Base-by-base conservation (phyloP, 306 rosid genomes). In the Arachis hypogaea region DNA sequence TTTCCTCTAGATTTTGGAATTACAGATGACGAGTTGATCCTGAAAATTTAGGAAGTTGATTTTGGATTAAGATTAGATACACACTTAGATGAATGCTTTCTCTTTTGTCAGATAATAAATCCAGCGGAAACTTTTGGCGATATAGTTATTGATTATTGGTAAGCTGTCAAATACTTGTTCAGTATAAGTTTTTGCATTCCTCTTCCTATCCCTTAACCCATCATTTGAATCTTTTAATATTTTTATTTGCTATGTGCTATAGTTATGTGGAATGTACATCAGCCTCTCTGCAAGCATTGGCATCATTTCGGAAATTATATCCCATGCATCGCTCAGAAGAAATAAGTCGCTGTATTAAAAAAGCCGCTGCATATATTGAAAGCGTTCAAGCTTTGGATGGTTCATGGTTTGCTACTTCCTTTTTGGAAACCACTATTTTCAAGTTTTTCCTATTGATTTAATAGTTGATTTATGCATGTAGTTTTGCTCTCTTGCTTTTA, bases 61-160 rank as follows among this genome's bases (percentile, higher is more conserved):
- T 76, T 36, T 65, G 47, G 57, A 45, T 71, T 51, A 68, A 49
- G 59, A 47, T 44, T 40, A 45, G 22, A 64, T 18, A 49, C 73
- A 69, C 55, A n/a, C 12, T 52, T 77, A 64, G 64, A 44, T 57
- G 28, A 51, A 41, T 73, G 57, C 66, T 60, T 77, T 79, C 63
- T 61, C 51, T 80, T 75, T 22, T 22, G 59, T 41, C 98, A 93
- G 97, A 54, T 91, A 80, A 81, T 89, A 86, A 91, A 93, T 71
- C 97, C 98, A 71, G 97, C 97, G 52, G 97, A 93, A 77, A 93
- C 97, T 47, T 93, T 93, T 71, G 98, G 98, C 45, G 98, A 93
- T 83, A 93, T 93, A 36, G 97, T 93, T 70, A 89, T 93, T 73
- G 98, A 93, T 83, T 93, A 93, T 83, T 80, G 92, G 98, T 93